phyloP scores from a whole-genome alignment of 345 rosid species.

The Jatropha curcas region DNA sequence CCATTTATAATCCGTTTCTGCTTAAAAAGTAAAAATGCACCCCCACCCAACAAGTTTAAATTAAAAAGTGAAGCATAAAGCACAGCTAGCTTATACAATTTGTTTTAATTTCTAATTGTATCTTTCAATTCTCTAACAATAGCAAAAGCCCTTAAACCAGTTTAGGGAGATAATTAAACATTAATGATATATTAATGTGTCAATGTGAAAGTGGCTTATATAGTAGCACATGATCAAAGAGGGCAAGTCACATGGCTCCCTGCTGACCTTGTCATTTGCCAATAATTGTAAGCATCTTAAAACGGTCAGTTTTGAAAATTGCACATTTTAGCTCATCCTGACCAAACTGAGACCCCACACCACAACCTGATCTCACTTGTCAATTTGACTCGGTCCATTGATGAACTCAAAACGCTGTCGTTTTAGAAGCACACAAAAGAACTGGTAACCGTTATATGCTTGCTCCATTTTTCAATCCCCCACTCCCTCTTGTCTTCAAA shows the following conservation, averaged over 20 bases:
- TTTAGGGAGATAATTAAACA: too few relatives aligned
- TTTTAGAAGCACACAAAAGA: background rate
- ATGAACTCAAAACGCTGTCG: conserved; percentile 14
- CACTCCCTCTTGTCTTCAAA: conserved; percentile 36
- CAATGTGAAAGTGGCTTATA: background rate
- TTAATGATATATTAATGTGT: background rate
- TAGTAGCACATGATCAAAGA: background rate
- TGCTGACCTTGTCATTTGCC: background rate
- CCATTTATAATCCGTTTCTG: too few relatives aligned
- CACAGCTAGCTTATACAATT: background rate
- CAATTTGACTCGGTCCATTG: conserved; percentile 24
- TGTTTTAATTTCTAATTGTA: background rate
- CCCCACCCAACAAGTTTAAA: too few relatives aligned
- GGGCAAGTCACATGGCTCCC: background rate
- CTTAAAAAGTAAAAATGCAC: too few relatives aligned
- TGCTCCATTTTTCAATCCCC: background rate
- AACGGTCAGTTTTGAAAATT: conserved; percentile 35
- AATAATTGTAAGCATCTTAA: conserved; percentile 1
- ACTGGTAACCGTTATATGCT: conserved; percentile 36
- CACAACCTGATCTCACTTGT: conserved; percentile 5
- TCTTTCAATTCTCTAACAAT: background rate
- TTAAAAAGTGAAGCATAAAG: background rate
- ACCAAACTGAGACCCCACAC: conserved; percentile 10
- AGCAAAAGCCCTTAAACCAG: background rate
- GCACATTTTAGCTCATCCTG: background rate